These are phyloP conservation scores for Claviceps pazoutovae DNA, from an alignment of 2,329 filamentous ascomycete genomes.

Conservation along the genomic window DNA sequence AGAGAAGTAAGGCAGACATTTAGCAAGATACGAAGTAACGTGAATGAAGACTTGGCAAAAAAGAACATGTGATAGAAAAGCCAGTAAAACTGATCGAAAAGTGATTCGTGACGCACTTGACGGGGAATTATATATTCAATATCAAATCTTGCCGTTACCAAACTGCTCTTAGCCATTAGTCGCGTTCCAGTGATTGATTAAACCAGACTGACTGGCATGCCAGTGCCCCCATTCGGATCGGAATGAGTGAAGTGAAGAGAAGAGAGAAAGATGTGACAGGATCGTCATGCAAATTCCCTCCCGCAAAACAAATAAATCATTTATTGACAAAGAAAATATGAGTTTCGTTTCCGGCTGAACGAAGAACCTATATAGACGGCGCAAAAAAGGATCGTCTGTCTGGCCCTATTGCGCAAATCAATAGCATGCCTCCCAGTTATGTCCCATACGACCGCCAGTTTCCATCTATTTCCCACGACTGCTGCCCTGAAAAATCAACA, in stretches of 20 bases:
- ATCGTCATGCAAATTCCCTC: background rate
- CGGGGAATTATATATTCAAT: too few species aligned
- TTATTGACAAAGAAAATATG: slow-evolving; percentile 5
- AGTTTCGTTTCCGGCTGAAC: slow-evolving; percentile 5
- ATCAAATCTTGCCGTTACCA: background rate
- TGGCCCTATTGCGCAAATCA: background rate
- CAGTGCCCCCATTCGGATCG: too few species aligned
- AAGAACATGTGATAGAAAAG: too few species aligned
- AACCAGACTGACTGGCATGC: background rate
- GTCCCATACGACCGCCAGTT: background rate
- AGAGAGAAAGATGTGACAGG: background rate
- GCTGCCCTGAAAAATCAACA: background rate
- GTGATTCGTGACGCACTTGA: too few species aligned
- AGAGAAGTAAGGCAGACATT: background rate
- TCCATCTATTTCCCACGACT: background rate
- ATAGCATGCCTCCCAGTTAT: background rate
- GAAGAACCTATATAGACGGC: slow-evolving; percentile 10
- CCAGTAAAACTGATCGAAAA: background rate
- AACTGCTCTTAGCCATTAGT: background rate
- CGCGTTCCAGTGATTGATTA: background rate
- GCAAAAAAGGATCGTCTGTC: background rate
- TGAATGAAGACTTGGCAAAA: too few species aligned
- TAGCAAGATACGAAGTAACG: too few species aligned
- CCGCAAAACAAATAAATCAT: background rate
- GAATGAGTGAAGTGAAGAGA: too few species aligned